Evolutionary conservation across 2,329 filamentous ascomycete species (phyloP), one percentile per base, ranked within the genome.

Genomic region (Aspergillus floridensis): DNA sequence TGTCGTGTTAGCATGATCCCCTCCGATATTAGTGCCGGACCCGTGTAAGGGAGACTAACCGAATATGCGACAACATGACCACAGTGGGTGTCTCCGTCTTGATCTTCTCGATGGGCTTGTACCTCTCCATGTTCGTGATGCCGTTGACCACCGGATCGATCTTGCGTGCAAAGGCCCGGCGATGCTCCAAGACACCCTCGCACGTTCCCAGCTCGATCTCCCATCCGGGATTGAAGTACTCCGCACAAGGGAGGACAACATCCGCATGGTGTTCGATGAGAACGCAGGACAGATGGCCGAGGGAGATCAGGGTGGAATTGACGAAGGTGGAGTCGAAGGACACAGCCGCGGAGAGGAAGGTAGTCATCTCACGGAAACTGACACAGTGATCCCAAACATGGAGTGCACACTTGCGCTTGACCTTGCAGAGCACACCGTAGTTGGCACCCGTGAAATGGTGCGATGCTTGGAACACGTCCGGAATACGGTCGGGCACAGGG

Each of bases 111-210:
- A 87, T 81, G 0, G 85, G 85, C 44, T 81, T 73, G 68, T 87
- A 88, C 57, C 82, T 82, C 56, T 84, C 82, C 83, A 86, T 86
- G 66, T 87, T 83, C 56, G 81, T 81, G 64, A 87, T 86, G 53
- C 85, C 85, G 66, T 88, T 88, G 59, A 87, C 84, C 29, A 88
- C 84, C 1, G 85, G 85, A 62, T 87, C 84, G 51, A 88, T 82
- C 68, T 86, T 86, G 50, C 84, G 79, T 52, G 74, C 75, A 74
- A 86, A 86, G 2, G 77, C 77, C 57, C 83, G 83, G 55, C 82
- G 80, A 66, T 84, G 83, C 53, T 82, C 80, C 31, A 86, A 75
- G 16, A 76, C 76, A 14, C 84, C 84, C 62, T 84, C 80, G 55
- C 80, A 78, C 4, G 82, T 85, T 35, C 84, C 84, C 41, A 86